Evolutionary conservation across 768 basidiomycete species (phyloP).

Genomic region (Serendipita sp.): DNA sequence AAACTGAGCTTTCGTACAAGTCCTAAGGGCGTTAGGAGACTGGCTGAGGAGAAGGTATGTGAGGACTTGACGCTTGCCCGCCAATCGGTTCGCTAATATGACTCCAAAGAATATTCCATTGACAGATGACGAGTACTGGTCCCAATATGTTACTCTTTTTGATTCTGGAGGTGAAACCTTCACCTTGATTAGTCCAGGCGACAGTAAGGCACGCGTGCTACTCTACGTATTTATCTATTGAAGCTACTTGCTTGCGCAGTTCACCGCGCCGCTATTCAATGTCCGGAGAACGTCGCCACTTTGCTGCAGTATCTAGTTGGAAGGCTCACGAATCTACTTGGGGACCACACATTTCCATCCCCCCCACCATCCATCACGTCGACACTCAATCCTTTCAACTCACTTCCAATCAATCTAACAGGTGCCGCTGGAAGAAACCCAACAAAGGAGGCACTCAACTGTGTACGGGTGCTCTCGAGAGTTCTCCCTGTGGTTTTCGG

Average conservation of each 20-base stretch:
- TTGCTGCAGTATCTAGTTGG: slow-evolving; percentile 56
- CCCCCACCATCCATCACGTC: slow-evolving; percentile 33
- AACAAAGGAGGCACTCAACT: slow-evolving; percentile 80
- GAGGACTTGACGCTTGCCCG: slow-evolving; percentile 9
- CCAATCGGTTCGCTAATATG: background rate
- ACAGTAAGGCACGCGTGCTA: slow-evolving; percentile 37
- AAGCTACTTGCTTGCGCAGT: slow-evolving; percentile 30
- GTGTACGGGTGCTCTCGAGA: slow-evolving; percentile 77
- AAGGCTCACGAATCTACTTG: slow-evolving; percentile 57
- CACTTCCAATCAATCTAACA: slow-evolving; percentile 27
- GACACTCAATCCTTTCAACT: slow-evolving; percentile 42
- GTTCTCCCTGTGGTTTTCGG: slow-evolving; percentile 85
- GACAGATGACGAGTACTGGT: slow-evolving; percentile 30
- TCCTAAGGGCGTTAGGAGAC: slow-evolving; percentile 60
- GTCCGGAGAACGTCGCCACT: slow-evolving; percentile 76
- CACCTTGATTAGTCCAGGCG: slow-evolving; percentile 72
- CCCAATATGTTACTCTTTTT: slow-evolving; percentile 67
- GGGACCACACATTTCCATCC: slow-evolving; percentile 67
- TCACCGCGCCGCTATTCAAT: slow-evolving; percentile 61
- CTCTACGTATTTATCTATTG: slow-evolving; percentile 4
- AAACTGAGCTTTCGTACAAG: slow-evolving; percentile 82
- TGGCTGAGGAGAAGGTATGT: slow-evolving; percentile 57
- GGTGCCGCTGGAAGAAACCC: slow-evolving; percentile 31
- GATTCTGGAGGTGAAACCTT: slow-evolving; percentile 85
- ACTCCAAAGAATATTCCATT: slow-evolving; percentile 48